Evolutionary conservation across 2,329 filamentous ascomycete genomes (phyloP).

Genomic region (Plectosphaerella cucumerina): DNA sequence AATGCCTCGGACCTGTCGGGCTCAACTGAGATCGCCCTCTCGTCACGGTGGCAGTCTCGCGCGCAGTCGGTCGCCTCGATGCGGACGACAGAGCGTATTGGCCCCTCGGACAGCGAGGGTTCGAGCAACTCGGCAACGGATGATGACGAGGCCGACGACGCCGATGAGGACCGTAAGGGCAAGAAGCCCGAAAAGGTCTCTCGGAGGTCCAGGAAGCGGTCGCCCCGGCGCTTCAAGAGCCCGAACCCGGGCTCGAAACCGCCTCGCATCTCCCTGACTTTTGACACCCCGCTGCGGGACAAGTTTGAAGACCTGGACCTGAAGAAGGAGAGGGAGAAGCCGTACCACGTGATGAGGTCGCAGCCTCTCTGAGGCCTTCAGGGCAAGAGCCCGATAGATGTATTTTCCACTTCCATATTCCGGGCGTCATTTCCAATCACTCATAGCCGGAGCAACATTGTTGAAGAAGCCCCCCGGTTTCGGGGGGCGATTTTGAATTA

Average conservation of each 20-base stretch:
- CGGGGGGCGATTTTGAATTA: too few relatives aligned
- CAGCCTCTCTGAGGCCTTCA: constrained; percentile 1
- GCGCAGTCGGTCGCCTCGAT: constrained; percentile 1
- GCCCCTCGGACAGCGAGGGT: not conserved
- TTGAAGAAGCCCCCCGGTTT: not conserved
- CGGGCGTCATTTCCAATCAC: not conserved
- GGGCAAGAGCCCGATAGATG: not conserved
- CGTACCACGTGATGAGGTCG: constrained; percentile 3
- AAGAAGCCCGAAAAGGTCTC: not conserved
- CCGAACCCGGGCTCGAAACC: not conserved
- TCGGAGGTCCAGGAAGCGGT: not conserved
- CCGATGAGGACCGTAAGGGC: not conserved
- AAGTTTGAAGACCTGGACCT: not conserved
- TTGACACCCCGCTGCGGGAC: not conserved
- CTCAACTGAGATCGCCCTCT: not conserved
- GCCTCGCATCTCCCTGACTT: not conserved
- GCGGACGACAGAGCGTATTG: constrained; percentile 1
- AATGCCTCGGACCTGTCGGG: constrained; percentile 2
- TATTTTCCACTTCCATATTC: not conserved
- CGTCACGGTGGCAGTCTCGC: not conserved
- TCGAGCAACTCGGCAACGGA: not conserved
- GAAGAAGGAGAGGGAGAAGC: not conserved
- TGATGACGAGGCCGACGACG: not conserved
- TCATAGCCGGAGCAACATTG: not conserved
- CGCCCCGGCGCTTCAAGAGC: not conserved